phyloP scores from a whole-genome alignment of 1,139 yeast species.

The Kodamaea arcana region DNA sequence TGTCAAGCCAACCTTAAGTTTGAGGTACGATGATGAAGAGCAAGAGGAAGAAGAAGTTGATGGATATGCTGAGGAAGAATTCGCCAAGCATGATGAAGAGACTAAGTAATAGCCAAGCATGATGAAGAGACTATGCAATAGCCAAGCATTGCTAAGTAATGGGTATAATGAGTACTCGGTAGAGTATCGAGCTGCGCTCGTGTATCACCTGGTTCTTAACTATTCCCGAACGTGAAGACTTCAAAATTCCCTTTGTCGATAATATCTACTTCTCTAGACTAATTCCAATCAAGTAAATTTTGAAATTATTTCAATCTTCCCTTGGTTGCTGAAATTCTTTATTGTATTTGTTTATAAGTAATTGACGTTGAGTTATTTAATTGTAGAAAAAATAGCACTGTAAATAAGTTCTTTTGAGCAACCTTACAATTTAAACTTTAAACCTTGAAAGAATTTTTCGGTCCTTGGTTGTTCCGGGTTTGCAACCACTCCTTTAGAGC shows the following conservation, averaged over 20 bases:
- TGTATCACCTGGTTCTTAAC: no score
- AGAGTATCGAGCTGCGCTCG: no score
- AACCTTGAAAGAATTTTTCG: no score
- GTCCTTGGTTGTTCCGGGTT: no score
- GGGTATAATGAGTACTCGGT: no score
- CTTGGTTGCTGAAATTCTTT: not conserved
- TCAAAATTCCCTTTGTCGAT: no score
- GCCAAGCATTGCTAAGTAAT: slow-evolving; percentile 41
- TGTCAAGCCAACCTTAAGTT: slow-evolving; percentile 89
- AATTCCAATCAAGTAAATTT: slow-evolving; percentile 1
- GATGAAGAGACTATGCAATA: slow-evolving; percentile 21
- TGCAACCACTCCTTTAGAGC: no score
- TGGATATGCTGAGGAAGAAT: slow-evolving; percentile 45
- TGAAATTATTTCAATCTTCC: not conserved
- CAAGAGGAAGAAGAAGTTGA: slow-evolving; percentile 53
- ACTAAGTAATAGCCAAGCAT: slow-evolving; percentile 27
- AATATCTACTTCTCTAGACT: no score
- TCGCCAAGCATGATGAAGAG: slow-evolving; percentile 38
- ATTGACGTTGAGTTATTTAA: not conserved
- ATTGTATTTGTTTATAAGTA: not conserved
- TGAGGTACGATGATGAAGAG: slow-evolving; percentile 72
- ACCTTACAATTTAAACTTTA: no score
- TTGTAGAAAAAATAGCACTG: no score
- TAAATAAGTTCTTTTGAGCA: no score
- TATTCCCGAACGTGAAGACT: no score